Evolutionary conservation across 2,329 filamentous ascomycete species (phyloP), one percentile per base, ranked within the genome.

Genomic region (Calonectria hawksworthii): DNA sequence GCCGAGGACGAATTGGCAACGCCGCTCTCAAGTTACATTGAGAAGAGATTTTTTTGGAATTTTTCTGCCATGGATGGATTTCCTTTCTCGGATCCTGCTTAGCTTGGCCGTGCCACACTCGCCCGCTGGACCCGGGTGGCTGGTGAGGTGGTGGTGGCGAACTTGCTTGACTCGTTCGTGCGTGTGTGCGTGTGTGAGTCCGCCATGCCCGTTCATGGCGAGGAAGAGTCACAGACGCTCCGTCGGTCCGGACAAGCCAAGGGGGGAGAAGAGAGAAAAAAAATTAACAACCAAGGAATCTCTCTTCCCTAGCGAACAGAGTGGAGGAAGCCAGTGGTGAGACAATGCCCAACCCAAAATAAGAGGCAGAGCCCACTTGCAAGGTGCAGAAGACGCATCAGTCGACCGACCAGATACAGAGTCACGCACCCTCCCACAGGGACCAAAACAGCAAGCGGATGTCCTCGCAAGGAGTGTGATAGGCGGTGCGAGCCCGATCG

Each of bases 91-190:
- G 52, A 61, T 61, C 56, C 56, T 61, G n/a, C 64, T 76, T 76
- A 54, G 36, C 9, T 28, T 51, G 47, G 8, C 32, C 47, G 47
- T 41, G 34, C 23, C 36, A 26, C 50, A 30, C 66, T 14, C n/a
- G 8, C 28, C 32, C 74, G 66, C 76, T 79, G 75, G 74, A 74
- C 72, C 69, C 30, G 18, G 76, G 79, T 79, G 79, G 79, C 77
- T 80, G 75, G 78, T 75, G 72, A 76, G 74, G 69, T 68, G 68
- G 75, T 75, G 74, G 79, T 81, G 79, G 79, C 79, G 72, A 81
- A 74, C 74, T 76, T 70, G 41, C 66, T 79, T 81, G 76, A 77
- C 70, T 76, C 78, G 77, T 23, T 61, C 34, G 54, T 38, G 41
- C 8, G 41, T n/a, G 41, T 10, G 41, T 44, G 4, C 6, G 41